Percentiles rank a stretch among this genome's conserved stretches.
These are phyloP conservation scores for Scenedesmus sp. DNA, from an alignment of 163 green algal genomes.

Conservation along the genomic window DNA sequence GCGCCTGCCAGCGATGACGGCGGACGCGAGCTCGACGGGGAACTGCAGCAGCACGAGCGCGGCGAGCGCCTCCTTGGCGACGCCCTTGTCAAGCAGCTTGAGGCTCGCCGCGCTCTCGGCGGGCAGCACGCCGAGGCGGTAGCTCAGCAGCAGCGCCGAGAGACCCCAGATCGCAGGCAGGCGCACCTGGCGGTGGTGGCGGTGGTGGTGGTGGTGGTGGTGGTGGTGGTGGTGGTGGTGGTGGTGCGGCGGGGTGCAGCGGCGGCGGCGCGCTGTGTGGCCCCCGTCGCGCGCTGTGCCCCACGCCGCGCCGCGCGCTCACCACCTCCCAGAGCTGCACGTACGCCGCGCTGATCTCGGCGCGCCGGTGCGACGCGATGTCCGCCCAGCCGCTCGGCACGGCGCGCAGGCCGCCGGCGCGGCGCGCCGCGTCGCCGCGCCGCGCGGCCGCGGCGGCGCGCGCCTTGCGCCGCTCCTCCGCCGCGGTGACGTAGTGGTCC, in stretches of 20 bases:
- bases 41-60: slow-evolving; percentile 84
- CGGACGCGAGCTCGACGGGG: slow-evolving; percentile 82
- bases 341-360: slow-evolving; percentile 62
- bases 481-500: slow-evolving; percentile 3
- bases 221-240: no score
- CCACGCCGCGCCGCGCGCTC: slow-evolving; percentile 38
- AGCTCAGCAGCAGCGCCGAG: slow-evolving; percentile 75
- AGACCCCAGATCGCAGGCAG: slow-evolving; percentile 71
- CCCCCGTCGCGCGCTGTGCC: slow-evolving; percentile 4
- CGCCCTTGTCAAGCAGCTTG: slow-evolving; percentile 94
- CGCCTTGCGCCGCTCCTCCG: background rate
- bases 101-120: slow-evolving; percentile 82
- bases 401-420: background rate
- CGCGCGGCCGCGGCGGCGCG: background rate
- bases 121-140: slow-evolving; percentile 79
- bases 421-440: no score
- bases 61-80: slow-evolving; percentile 85
- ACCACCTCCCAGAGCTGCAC: slow-evolving; percentile 73
- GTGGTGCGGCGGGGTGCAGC: no score
- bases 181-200: slow-evolving; percentile 23
- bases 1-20: slow-evolving; percentile 81
- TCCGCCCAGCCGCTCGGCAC: no score
- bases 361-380: no score
- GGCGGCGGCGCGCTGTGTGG: background rate
- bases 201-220: background rate